Base-by-base conservation (phyloP, 345 rosid species). In the Corchorus capsularis region DNA sequence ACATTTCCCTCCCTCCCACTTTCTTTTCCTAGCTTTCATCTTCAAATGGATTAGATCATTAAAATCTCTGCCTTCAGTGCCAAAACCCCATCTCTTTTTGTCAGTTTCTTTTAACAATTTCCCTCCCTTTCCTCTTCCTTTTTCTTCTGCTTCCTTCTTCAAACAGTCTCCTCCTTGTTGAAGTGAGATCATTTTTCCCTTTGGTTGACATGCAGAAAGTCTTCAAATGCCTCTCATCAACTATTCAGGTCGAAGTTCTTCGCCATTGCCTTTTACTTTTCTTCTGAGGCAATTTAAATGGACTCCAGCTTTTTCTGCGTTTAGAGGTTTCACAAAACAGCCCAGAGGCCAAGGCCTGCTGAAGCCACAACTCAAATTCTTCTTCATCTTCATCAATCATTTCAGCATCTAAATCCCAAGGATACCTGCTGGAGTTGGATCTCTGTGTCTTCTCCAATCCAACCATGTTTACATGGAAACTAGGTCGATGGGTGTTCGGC, bases 401-500 rank as follows among this genome's bases (percentile, higher is more conserved):
- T 77, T 96, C 94, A 4, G 95, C 97, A 80, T 92, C 98, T 78
- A 93, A 79, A 82, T 89, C 93, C 99, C 97, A 92, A 0, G 95
- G 97, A 71, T 80, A 94, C 80, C 94, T 86, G 80, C 97, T 89
- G 13, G 98, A 96, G 83, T 82, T 89, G 62, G 97, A 90, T 72
- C 91, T 82, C 22, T 92, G 94, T n/a, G 91, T 87, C 85, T 93
- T 94, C 80, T 88, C 97, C 83, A 88, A 83, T 17, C 94, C 98
- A 74, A 96, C 98, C 96, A 91, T 91, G 85, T 96, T 96, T 71
- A 96, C 97, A 69, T 90, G 97, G 88, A 93, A 93, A 82, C 98
- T 93, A 22, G 98, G 98, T 54, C 96, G 85, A 81, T 93, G 99
- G 37, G 98, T 93, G 84, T 96, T 92, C n/a, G 98, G 98, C 85